Base-by-base conservation (phyloP, 2,329 filamentous ascomycete genomes). In the Fusarium devonianum region DNA sequence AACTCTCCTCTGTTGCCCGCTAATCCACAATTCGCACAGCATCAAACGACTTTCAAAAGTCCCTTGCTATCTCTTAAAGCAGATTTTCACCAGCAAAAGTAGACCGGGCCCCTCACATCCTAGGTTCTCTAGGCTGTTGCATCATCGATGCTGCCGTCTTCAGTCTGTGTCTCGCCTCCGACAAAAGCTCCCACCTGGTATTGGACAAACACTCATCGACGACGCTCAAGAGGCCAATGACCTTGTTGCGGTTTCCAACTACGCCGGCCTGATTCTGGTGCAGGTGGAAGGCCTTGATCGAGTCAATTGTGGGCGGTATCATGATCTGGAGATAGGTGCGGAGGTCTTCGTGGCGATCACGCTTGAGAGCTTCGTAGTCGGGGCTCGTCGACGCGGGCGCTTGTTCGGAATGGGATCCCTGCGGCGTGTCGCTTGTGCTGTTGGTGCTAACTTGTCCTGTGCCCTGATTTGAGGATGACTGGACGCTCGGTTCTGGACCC, bases 191-290 rank as follows among this genome's bases (percentile, higher is more conserved):
- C 63, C 63, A 66, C 7, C 46, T 52, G 4, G 63, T 64, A 9
- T 53, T 60, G 0, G 58, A 62, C 37, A 66, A 37, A 4, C 63
- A 61, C 13, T 64, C 57, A 29, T 66, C 63, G 9, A 66, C 63
- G 9, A 66, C 46, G 7, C 63, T 64, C 18, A 66, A 21, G 3
- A 66, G 44, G 2, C 63, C 63, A 26, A 66, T 60, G 21, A 63
- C 58, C 18, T 62, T 66, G 11, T 66, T 66, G 4, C 63, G 51
- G 26, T 66, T 66, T 5, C 63, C 63, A 0, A 66, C 63, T 2
- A 66, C 63, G 2, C 63, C 63, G 2, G 58, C 63, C 30, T 66
- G 63, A n/a, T 66, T 66, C 17, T 66, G 63, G 10, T 66, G 63
- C 11, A 66, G 32, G 16, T 66, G 63, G 9, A 66, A 66, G 9